Evolutionary conservation across 768 basidiomycete genomes (phyloP), one percentile per base, ranked within the genome.

Genomic region (Suillus hirtellus): DNA sequence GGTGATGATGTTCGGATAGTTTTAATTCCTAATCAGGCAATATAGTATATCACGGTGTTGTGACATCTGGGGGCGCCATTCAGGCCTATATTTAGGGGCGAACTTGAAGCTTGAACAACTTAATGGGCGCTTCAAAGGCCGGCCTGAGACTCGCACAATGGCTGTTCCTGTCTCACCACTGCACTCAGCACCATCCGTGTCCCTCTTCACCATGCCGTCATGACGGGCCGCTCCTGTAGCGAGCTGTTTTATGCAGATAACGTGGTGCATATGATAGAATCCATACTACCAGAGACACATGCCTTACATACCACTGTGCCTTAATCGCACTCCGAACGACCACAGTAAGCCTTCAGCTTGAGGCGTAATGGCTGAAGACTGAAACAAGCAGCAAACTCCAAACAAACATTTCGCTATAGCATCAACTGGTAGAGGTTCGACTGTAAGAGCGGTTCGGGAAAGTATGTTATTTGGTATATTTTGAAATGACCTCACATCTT

Each of bases 401-500:
- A 19, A 17, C 50, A 34, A 38, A 40, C 17, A 24, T 40, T 9
- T 40, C 24, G 10, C 24, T 14, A 40, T 31, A 31, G 31, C 31
- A 31, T 31, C 31, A 12, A 21, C 12, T 35, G 34, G 12, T 35
- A 53, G 17, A 49, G 14, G 14, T 7, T 15, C 47, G 27, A 49
- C 24, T 27, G 14, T 27, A 49, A 49, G 24, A 27, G 27, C 14
- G 27, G 14, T 49, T 15, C 7, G 14, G 14, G 3, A 35, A 11
- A n/a, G 11, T 53, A n/a, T 11, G 31, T 19, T 53, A 34, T 34
- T n/a, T 53, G 24, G 19, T 31, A 27, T 19, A 10, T 1, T 8
- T 0, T 11, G 49, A 35, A 38, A 11, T 11, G 27, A 9, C 14
- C 49, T 69, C 40, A 76, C 17, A 70, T 62, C 60, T 42, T 60